Evolutionary conservation across 441 rosid genomes (phyloP).

Genomic region (Pelargonium australe): DNA sequence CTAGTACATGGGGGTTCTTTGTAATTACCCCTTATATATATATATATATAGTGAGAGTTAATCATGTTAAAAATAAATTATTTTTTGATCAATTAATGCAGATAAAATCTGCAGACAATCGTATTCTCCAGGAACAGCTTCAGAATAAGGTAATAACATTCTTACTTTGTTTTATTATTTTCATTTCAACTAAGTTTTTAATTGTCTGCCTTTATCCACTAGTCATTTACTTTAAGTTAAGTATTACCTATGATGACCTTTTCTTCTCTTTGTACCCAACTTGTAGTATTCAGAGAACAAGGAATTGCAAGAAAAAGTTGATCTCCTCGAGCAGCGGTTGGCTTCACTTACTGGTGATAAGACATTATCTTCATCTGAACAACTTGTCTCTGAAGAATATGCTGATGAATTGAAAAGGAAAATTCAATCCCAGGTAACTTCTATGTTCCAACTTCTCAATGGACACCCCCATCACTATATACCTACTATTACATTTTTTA

Average conservation of each 20-base stretch:
- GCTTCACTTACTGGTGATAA: slow-evolving; percentile 43
- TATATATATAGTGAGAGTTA: neutral
- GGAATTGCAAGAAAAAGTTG: slow-evolving; percentile 69
- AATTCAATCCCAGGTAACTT: slow-evolving; percentile 68
- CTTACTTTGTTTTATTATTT: slow-evolving; percentile 9
- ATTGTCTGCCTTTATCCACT: slow-evolving; percentile 3
- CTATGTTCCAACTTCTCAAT: slow-evolving; percentile 11
- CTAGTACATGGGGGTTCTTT: no score
- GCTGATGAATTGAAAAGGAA: slow-evolving; percentile 63
- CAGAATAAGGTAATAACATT: slow-evolving; percentile 57
- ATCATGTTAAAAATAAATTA: slow-evolving; percentile 14
- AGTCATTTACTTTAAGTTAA: slow-evolving; percentile 3
- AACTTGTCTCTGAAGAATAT: slow-evolving; percentile 38
- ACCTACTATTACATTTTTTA: neutral
- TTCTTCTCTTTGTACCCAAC: slow-evolving; percentile 12
- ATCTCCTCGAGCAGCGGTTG: slow-evolving; percentile 54
- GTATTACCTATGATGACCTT: slow-evolving; percentile 8
- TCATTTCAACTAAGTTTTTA: neutral
- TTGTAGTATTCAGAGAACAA: slow-evolving; percentile 71
- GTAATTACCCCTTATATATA: no score
- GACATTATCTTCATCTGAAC: slow-evolving; percentile 35
- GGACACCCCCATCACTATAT: neutral
- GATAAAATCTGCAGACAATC: slow-evolving; percentile 93
- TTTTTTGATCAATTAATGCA: slow-evolving; percentile 34
- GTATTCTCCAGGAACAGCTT: slow-evolving; percentile 88